Percentiles rank a stretch among this genome's conserved stretches.
Evolutionary conservation across 192 early-diverging fungal genomes (phyloP).

Genomic region (Paraglomus occultum): DNA sequence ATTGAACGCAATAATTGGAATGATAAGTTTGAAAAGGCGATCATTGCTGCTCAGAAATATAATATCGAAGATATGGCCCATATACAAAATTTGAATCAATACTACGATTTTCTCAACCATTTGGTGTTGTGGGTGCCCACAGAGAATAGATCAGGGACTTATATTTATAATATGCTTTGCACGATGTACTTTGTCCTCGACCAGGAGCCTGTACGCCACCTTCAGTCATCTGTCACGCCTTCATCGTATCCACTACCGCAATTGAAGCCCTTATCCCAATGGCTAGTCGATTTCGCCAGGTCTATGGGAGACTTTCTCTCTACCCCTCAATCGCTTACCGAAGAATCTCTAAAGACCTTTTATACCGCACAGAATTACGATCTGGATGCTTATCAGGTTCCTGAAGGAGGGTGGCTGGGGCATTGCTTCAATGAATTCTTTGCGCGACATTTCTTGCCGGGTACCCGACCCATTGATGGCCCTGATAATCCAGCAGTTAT

Average conservation of each 20-base stretch:
- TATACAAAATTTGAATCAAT: not conserved
- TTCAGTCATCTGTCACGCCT: not conserved
- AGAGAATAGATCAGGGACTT: slow-evolving; percentile 19
- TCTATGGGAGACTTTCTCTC: slow-evolving; percentile 8
- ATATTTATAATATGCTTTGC: slow-evolving; percentile 13
- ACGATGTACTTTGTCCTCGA: slow-evolving; percentile 20
- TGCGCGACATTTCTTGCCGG: slow-evolving; percentile 19
- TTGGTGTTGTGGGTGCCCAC: slow-evolving; percentile 18
- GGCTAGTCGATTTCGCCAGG: not conserved
- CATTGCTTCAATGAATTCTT: slow-evolving; percentile 16
- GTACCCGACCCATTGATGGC: slow-evolving; percentile 11
- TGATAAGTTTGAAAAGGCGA: not conserved
- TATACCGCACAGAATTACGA: not conserved
- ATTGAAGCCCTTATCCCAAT: not conserved
- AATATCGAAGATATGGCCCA: not conserved
- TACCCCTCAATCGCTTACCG: slow-evolving; percentile 18
- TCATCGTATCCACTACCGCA: too few relatives aligned
- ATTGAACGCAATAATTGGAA: slow-evolving; percentile 1
- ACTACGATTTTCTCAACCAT: slow-evolving; percentile 8
- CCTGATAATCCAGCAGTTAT: not conserved
- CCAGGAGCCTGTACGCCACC: not conserved
- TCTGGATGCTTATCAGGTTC: not conserved
- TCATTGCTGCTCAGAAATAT: not conserved
- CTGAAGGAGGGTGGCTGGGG: not conserved
- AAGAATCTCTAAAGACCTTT: not conserved